Evolutionary conservation across 148 eudicot species (phyloP).

Genomic region (Camellia japonica): DNA sequence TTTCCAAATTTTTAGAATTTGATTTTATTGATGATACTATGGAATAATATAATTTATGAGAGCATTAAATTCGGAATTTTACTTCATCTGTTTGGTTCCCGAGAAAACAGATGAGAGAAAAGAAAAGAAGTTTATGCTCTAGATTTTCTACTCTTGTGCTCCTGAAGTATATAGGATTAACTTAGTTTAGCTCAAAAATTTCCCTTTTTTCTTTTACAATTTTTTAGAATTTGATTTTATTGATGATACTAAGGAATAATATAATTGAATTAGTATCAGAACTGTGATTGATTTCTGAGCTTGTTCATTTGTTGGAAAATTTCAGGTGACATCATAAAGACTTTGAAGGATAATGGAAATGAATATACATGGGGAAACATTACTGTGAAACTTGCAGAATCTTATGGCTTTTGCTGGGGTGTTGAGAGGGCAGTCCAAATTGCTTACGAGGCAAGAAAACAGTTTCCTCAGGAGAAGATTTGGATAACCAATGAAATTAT

Average conservation of each 20-base stretch:
- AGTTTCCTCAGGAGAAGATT: constrained; percentile 74
- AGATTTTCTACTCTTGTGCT: background rate
- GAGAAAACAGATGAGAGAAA: background rate
- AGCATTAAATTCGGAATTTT: too few species aligned
- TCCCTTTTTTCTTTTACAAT: background rate
- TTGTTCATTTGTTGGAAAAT: background rate
- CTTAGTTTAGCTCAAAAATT: background rate
- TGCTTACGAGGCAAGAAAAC: constrained; percentile 91
- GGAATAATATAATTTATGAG: too few species aligned
- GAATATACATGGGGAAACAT: constrained; percentile 95
- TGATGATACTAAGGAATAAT: background rate
- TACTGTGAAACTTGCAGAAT: constrained; percentile 85
- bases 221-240: background rate
- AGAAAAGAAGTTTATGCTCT: background rate
- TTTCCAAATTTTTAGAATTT: background rate
- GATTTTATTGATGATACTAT: background rate
- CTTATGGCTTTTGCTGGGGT: constrained; percentile 98
- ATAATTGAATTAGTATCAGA: background rate
- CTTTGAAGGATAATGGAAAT: constrained; percentile 81
- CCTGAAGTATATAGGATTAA: background rate
- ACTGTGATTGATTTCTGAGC: background rate
- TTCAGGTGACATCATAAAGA: constrained; percentile 88
- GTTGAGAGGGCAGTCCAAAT: constrained; percentile 98
- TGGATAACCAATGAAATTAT: constrained; percentile 97
- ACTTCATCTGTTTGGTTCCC: background rate